Base-by-base conservation (phyloP, 2,329 filamentous ascomycete species). In the Lecanoromycetidae sp. region DNA sequence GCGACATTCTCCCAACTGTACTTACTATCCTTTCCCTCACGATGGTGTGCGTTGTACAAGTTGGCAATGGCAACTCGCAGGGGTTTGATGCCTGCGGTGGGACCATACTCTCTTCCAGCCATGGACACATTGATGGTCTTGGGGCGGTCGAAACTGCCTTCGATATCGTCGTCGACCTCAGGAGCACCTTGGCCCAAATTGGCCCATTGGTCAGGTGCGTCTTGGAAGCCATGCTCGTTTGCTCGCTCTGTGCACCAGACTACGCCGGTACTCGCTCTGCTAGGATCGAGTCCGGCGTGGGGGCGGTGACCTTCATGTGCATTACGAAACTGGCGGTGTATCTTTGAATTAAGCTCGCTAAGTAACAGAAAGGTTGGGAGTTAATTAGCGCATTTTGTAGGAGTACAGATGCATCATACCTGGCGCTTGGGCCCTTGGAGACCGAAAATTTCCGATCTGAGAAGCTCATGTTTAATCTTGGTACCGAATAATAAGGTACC, bases 1-100 rank as follows among this genome's bases (percentile, higher is more conserved):
- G 85, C 88, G 15, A 95, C 90, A 64, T 96, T 96, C 71, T 96
- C 90, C 84, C 86, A 95, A 5, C 85, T 93, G 65, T 96, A 96
- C 67, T 93, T 75, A 65, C 83, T 90, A 9, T 79, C 74, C 70
- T 91, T 93, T 60, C 84, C 87, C 68, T 90, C 70, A 54, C 90
- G 80, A 60, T 95, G 90, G 65, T 90, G 84, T 63, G 82, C 83
- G 60, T 96, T 96, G 75, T 96, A 96, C 52, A 96, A 75, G 50
- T 80, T 79, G 49, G 90, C 90, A 36, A 96, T 87, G 15, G 90
- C 90, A 60, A 87, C 84, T 57, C 90, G 76, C 55, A 96, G 72
- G 22, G 86, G 81, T 69, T 87, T 90, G 72, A 95, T 96, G 59
- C 90, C 90, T 32, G 90, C 87, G 4, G 88, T 95, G 25, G 90